phyloP scores from a whole-genome alignment of 2,329 filamentous ascomycete species.

The Nigrospora sphaerica region DNA sequence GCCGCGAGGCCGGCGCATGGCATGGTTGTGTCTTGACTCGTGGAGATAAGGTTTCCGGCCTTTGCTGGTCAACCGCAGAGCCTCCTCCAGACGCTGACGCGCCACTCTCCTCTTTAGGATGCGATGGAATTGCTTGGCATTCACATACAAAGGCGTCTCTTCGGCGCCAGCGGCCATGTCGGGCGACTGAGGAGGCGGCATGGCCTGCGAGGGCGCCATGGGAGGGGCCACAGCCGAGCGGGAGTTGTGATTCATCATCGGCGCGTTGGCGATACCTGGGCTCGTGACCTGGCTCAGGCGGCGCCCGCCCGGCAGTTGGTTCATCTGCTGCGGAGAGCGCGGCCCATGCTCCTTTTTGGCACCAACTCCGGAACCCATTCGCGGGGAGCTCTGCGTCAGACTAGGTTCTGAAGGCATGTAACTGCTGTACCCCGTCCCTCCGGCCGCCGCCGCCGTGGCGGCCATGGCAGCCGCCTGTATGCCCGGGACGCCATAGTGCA shows the following conservation, averaged over 20 bases:
- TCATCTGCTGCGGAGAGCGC: slow-evolving; percentile 69
- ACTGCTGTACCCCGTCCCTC: slow-evolving; percentile 59
- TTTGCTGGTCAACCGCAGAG: slow-evolving; percentile 85
- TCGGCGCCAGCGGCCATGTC: slow-evolving; percentile 71
- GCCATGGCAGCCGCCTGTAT: slow-evolving; percentile 91
- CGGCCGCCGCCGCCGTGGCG: slow-evolving; percentile 82
- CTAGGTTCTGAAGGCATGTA: slow-evolving; percentile 66
- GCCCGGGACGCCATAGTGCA: slow-evolving; percentile 78
- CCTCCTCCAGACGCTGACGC: slow-evolving; percentile 87
- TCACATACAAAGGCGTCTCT: slow-evolving; percentile 93
- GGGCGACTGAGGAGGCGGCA: slow-evolving; percentile 66
- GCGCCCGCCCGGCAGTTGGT: slow-evolving; percentile 53
- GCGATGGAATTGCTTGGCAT: slow-evolving; percentile 96
- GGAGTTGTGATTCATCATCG: slow-evolving; percentile 65
- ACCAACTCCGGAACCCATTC: slow-evolving; percentile 56
- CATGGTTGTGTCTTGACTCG: slow-evolving; percentile 95
- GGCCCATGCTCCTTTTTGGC: slow-evolving; percentile 70
- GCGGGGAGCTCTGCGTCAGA: slow-evolving; percentile 66
- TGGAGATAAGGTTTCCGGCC: slow-evolving; percentile 95
- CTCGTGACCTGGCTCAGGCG: slow-evolving; percentile 74
- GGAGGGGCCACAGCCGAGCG: slow-evolving; percentile 50
- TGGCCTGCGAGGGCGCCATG: slow-evolving; percentile 55
- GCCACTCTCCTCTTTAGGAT: slow-evolving; percentile 93
- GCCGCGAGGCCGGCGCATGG: slow-evolving; percentile 89
- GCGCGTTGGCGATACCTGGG: slow-evolving; percentile 65